A percentile compares a stretch with the other conserved stretches of the same genome.
Evolutionary conservation across 176 grass and related monocot species (phyloP).

Genomic region (Carex littledalei): DNA sequence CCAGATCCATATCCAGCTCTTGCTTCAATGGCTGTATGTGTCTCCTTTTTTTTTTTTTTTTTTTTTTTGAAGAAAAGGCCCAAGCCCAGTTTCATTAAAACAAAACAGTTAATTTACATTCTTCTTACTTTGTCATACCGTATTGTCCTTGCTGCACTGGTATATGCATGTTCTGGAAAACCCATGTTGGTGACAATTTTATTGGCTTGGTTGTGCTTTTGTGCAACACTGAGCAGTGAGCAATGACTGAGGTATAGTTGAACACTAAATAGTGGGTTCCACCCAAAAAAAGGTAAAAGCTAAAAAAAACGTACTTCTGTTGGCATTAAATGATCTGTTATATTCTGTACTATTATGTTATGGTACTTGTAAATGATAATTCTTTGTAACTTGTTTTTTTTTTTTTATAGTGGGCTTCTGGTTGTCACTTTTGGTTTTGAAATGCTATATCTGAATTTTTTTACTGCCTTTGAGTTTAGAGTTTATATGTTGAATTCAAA

Average conservation of each 20-base stretch:
- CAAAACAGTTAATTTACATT: too few relatives aligned
- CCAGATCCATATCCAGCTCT: conserved; percentile 98
- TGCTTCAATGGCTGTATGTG: conserved; percentile 86
- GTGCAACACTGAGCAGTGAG: background rate
- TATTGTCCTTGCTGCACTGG: background rate
- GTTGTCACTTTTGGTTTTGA: background rate
- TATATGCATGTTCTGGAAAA: background rate
- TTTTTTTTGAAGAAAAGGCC: background rate
- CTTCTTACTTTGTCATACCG: background rate
- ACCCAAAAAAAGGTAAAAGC: background rate
- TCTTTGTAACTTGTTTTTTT: background rate
- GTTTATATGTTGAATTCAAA: conserved; percentile 4
- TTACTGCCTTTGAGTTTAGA: background rate
- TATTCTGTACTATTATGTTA: background rate
- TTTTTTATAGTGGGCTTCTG: background rate
- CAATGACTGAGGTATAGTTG: background rate
- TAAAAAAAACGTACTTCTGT: background rate
- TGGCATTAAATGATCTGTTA: background rate
- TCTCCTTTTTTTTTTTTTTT: background rate
- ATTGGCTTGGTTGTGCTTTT: conserved; percentile 8
- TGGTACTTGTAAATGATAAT: background rate
- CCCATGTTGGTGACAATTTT: background rate
- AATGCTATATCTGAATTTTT: background rate
- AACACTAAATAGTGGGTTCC: background rate
- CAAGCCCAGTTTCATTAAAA: too few relatives aligned